These are phyloP conservation scores for Vitis labrusca DNA, from an alignment of 164 flowering plant genomes.

Conservation along the genomic window DNA sequence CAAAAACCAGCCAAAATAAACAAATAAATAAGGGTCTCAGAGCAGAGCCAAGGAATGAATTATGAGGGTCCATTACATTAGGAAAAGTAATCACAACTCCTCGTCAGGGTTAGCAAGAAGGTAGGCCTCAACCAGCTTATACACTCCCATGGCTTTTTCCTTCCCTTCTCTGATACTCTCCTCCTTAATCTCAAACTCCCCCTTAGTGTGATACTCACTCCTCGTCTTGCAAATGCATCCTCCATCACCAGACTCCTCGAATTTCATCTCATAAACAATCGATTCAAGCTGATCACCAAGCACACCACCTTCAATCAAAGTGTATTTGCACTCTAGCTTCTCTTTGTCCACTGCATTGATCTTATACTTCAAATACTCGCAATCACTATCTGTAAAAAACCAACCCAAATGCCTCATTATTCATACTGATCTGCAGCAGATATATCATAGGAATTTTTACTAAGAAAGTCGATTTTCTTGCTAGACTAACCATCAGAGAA, in stretches of 20 bases:
- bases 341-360: conserved; percentile 21
- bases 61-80: no score
- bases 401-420: no score
- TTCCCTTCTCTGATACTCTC: conserved; percentile 15
- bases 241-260: conserved; percentile 10
- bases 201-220: conserved; percentile 12
- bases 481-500: conserved; percentile 9
- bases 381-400: conserved; percentile 3
- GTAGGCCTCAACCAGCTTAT: conserved; percentile 13
- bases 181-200: conserved; percentile 7
- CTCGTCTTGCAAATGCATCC: conserved; percentile 7
- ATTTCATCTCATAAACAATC: conserved; percentile 6
- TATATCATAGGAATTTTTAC: no score
- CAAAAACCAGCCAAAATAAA: no score
- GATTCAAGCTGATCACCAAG: conserved; percentile 6
- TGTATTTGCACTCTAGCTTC: conserved; percentile 20
- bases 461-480: no score
- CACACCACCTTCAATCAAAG: conserved; percentile 20
- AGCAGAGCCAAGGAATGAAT: no score
- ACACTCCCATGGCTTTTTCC: conserved; percentile 12
- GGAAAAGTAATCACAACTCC: no score
- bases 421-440: no score
- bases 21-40: no score
- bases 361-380: conserved; percentile 12
- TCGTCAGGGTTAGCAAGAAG: not conserved